Evolutionary conservation across 306 rosid genomes (phyloP).

Genomic region (Canavalia gladiata): DNA sequence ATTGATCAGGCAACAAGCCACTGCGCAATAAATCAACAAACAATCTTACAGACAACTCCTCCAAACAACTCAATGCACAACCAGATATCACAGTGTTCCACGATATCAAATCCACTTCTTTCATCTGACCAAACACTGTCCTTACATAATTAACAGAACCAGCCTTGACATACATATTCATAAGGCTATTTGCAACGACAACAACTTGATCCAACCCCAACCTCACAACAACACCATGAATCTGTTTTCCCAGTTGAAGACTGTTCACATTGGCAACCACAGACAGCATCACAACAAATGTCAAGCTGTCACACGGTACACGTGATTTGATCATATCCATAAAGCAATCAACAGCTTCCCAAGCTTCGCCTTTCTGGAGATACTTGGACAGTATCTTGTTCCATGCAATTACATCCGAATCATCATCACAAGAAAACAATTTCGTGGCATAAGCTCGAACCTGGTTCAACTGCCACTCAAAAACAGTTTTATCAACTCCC

Average conservation of each 20-base stretch:
- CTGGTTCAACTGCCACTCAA: slow-evolving; percentile 65
- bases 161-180: slow-evolving; percentile 77
- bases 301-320: slow-evolving; percentile 61
- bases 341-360: slow-evolving; percentile 68
- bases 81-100: slow-evolving; percentile 88
- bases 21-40: slow-evolving; percentile 58
- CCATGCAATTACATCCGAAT: slow-evolving; percentile 63
- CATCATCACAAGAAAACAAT: slow-evolving; percentile 46
- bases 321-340: slow-evolving; percentile 56
- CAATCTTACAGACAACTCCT: slow-evolving; percentile 61
- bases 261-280: slow-evolving; percentile 54
- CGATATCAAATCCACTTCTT: slow-evolving; percentile 72
- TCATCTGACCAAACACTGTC: slow-evolving; percentile 61
- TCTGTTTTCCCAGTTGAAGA: slow-evolving; percentile 70
- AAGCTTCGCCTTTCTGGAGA: slow-evolving; percentile 61
- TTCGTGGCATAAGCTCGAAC: slow-evolving; percentile 71
- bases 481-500: slow-evolving; percentile 52
- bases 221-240: slow-evolving; percentile 66
- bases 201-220: slow-evolving; percentile 56
- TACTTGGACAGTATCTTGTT: slow-evolving; percentile 67
- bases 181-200: slow-evolving; percentile 70
- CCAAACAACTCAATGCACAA: slow-evolving; percentile 61
- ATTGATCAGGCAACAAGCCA: slow-evolving; percentile 72
- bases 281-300: slow-evolving; percentile 63
- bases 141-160: slow-evolving; percentile 58